Evolutionary conservation across 371 early-diverging fungal species (phyloP).

Genomic region (Mortierella sp.): DNA sequence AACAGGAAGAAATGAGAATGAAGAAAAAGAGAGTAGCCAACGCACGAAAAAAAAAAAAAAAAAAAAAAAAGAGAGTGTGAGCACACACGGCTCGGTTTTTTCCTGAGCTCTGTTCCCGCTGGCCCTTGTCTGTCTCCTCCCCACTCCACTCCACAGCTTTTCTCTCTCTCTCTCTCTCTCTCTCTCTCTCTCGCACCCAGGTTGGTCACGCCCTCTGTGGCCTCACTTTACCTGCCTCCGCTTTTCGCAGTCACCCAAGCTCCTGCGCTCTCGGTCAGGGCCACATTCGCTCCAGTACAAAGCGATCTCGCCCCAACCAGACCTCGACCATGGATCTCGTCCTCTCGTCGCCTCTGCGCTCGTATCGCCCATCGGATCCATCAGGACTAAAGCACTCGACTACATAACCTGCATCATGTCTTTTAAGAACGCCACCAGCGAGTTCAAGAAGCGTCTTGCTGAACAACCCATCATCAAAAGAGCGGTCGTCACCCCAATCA

Average conservation of each 20-base stretch:
- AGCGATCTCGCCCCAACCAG: too few relatives aligned
- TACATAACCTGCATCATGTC: too few relatives aligned
- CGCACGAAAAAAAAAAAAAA: not conserved
- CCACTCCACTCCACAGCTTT: not conserved
- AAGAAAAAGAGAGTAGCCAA: not conserved
- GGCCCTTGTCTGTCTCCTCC: not conserved
- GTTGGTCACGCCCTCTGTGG: too few relatives aligned
- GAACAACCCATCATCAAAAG: slow-evolving; percentile 59
- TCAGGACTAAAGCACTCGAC: too few relatives aligned
- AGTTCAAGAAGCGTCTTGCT: slow-evolving; percentile 59
- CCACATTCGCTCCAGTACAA: too few relatives aligned
- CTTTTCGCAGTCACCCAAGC: too few relatives aligned
- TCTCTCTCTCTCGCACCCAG: not conserved
- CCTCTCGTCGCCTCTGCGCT: too few relatives aligned
- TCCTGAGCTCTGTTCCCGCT: not conserved
- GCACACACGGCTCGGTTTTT: not conserved
- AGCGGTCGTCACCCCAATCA: slow-evolving; percentile 26
- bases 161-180: not conserved
- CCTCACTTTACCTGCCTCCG: too few relatives aligned
- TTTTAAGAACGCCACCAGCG: slow-evolving; percentile 36
- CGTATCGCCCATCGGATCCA: too few relatives aligned
- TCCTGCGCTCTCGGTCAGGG: too few relatives aligned
- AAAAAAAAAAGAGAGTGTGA: not conserved
- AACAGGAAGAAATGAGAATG: not conserved
- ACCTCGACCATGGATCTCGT: too few relatives aligned